Base-by-base conservation (phyloP, 2,329 filamentous ascomycete genomes). In the Exserohilum turcica region DNA sequence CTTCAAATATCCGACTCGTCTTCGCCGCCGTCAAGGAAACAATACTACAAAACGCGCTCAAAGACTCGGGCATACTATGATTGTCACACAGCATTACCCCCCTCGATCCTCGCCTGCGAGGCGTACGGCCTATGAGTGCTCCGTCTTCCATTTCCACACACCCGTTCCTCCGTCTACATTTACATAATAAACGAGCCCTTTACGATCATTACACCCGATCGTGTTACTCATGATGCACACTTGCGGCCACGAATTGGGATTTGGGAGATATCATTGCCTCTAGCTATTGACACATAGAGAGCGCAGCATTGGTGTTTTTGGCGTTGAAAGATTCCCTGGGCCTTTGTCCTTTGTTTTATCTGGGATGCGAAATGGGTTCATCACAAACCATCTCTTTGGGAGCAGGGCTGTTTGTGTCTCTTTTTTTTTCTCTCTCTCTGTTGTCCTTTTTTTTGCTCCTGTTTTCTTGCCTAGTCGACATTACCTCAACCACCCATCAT, bases 21-120 rank as follows among this genome's bases (percentile, higher is more conserved):
- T 99, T 99, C 77, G 94, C 93, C 29, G 94, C 94, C 7, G 94
- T 99, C 56, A 99, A 99, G 76, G 94, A 99, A 78, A 99, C 94
- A 29, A 99, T 99, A 70, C 80, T 99, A 64, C 96, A 97, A 77
- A 99, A 99, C 74, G 94, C 94, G 42, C 84, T 99, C 65, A 97
- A 96, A 79, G 94, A 99, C 76, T 97, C 94, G 18, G 94, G 94
- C 64, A 97, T 99, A 75, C 85, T 99, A 66, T 81, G 67, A 38
- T 50, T 38, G 51, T 50, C 55, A 28, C 15, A 37, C 46, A 46
- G 38, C 55, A 59, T 60, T 57, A 49, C 53, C 56, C 53, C 56
- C 40, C 48, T 39, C 59, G 64, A 59, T 61, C 60, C 56, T 68
- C 65, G 57, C 63, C 59, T 61, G 59, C 62, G 69, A 67, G 70